phyloP scores from a whole-genome alignment of 805 yeast species.

The Yarrowia keelungensis region DNA sequence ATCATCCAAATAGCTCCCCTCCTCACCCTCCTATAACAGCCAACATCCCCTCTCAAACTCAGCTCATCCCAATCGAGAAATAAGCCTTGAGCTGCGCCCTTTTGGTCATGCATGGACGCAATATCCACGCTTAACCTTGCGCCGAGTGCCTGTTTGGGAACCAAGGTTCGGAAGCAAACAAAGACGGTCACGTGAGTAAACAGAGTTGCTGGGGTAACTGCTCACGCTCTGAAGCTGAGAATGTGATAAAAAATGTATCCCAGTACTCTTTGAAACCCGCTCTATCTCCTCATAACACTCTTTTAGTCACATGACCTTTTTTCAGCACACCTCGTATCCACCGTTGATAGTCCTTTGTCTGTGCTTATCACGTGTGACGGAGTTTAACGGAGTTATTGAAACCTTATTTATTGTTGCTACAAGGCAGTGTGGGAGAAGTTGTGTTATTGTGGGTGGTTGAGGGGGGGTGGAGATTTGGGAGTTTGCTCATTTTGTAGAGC shows the following conservation, averaged over 20 bases:
- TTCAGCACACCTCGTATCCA: background rate
- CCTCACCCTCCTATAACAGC: background rate
- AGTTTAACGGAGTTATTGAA: conserved; percentile 28
- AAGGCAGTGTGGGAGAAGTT: background rate
- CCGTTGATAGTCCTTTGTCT: conserved; percentile 15
- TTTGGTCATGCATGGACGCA: conserved; percentile 11
- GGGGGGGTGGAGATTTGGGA: too few relatives aligned
- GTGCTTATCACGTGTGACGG: conserved; percentile 22
- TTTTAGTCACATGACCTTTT: background rate
- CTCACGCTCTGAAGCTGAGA: background rate
- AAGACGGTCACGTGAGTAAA: conserved; percentile 31
- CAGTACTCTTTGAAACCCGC: background rate
- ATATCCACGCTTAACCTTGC: background rate
- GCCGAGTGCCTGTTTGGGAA: background rate
- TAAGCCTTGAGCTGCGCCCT: conserved; percentile 12
- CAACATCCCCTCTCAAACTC: background rate
- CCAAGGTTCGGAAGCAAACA: conserved; percentile 20
- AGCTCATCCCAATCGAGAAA: conserved; percentile 14
- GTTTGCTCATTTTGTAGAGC: background rate
- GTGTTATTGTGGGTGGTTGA: too few relatives aligned
- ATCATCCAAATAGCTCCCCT: background rate
- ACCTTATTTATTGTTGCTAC: conserved; percentile 8
- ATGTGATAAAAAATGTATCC: background rate
- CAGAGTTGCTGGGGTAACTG: conserved; percentile 16
- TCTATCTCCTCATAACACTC: background rate